Evolutionary conservation across 306 rosid genomes (phyloP), one percentile per base, ranked within the genome.

Genomic region (Biancaea sappan): DNA sequence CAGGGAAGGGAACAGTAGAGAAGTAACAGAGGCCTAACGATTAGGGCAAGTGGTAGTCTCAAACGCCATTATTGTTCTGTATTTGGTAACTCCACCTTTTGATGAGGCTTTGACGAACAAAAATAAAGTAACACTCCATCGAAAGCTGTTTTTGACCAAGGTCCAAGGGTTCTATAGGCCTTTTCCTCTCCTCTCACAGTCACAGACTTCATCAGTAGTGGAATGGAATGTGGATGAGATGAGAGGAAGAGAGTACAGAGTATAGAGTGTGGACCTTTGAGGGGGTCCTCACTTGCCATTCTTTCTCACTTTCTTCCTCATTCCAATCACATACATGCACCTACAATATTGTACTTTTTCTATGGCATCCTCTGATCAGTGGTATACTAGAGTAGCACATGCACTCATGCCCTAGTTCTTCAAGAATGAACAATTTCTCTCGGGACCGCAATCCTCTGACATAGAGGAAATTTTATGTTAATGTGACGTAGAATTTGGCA

Each of bases 21-120:
- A n/a, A n/a, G n/a, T n/a, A 65, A 72, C 72, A 72, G 76, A 50
- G 22, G 25, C 82, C 72, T 48, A 79, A 24, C 79, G 25, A 44
- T 29, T 38, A 21, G 71, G 40, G 35, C 63, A 25, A 32, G 28
- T 43, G 2, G 21, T 2, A 73, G n/a, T 69, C 58, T 41, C 38
- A 38, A 9, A 40, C 34, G 47, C 22, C 32, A 73, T 61, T 34
- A 77, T 72, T 69, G 72, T 43, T 75, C 77, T 63, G 31, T 37
- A 57, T 57, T n/a, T 54, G 40, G 25, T 40, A 80, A 51, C 60
- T 48, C 70, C 47, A 43, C 60, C 53, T 25, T 54, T 59, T 31
- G 34, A 8, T 40, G 16, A 47, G n/a, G 54, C 34, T 40, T 40
- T 76, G 60, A 54, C 58, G 64, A n/a, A 12, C 53, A 74, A 58